Evolutionary conservation across 78 protist genomes (phyloP), one percentile per base, ranked within the genome.

Genomic region (Dictyostelium intermedium): DNA sequence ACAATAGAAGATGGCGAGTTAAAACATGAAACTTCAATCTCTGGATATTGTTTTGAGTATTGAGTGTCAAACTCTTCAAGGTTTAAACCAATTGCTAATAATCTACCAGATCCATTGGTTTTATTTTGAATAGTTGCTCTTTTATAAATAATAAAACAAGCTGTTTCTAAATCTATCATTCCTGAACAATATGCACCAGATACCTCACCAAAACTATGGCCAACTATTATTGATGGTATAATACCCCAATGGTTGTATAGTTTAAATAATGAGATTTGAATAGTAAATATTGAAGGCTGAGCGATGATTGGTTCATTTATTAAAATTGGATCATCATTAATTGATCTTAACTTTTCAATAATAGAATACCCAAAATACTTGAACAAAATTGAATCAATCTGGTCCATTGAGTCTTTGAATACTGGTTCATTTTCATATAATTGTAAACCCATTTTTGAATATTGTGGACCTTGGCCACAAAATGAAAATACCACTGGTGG

Each of bases 391-490:
- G 16, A 23, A 66, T 91, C 95, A 13, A 66, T 10, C 18, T 20
- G 0, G 43, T 91, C 91, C 20, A 83, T 79, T 18, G 79, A 30
- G 18, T 76, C 6, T 30, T 43, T 53, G 34, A 47, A 91, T 5
- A 73, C 6, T 34, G 95, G 79, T 60, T 82, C 82, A 5, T 9
- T 45, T 11, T 73, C 2, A 32, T 91, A 84, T 14, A 93, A 30
- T 13, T 85, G 0, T 20, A 23, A 1, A 13, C 91, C 96, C 92
- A 85, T 84, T 60, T 18, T 37, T 20, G 43, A 43, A 91, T 91
- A 85, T 87, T 93, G 96, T 18, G 96, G 86, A 16, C 96, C 96
- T 82, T 93, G 96, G 30, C 96, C 96, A 72, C 91, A 85, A 41
- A 78, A 85, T 82, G 86, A 85, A 80, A 78, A 85, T 18, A 85